Conservation (phyloP, 495 filamentous ascomycete genomes). For the Extremus antarcticus region DNA sequence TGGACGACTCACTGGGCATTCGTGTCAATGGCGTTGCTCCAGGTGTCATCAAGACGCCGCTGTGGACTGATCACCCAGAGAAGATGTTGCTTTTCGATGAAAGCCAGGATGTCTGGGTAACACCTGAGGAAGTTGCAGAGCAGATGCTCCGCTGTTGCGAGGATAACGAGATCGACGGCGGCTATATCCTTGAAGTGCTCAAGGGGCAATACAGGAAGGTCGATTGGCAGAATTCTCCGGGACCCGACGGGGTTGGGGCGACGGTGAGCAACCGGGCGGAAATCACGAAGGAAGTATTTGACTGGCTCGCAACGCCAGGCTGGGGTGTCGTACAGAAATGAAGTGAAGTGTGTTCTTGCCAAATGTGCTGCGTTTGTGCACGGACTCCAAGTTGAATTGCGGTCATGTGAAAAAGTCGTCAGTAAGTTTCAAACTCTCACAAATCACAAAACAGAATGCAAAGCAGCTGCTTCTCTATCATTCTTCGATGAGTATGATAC, state of each 20-base stretch:
- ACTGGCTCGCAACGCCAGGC: conserved; percentile 32
- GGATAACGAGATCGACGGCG: conserved; percentile 31
- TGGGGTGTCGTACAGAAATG: conserved; percentile 29
- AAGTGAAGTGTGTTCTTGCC: too few relatives aligned
- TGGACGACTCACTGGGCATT: conserved; percentile 45
- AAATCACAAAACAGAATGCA: too few relatives aligned
- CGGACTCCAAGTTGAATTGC: too few relatives aligned
- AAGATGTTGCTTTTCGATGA: conserved; percentile 47
- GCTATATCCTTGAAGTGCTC: conserved; percentile 48
- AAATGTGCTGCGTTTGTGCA: too few relatives aligned
- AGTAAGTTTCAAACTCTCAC: too few relatives aligned
- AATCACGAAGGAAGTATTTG: conserved; percentile 38
- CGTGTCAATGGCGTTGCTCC: conserved; percentile 56
- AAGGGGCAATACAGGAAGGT: conserved; percentile 44
- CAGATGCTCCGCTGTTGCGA: conserved; percentile 52
- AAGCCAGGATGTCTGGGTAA: conserved; percentile 47
- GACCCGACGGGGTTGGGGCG: conserved; percentile 40
- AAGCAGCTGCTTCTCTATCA: too few relatives aligned
- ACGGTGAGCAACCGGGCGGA: conserved; percentile 34
- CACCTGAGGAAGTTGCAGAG: conserved; percentile 52
- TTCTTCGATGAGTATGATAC: too few relatives aligned
- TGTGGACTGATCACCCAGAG: conserved; percentile 60
- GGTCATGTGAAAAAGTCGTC: too few relatives aligned
- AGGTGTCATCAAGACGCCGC: conserved; percentile 52
- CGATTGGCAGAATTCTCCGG: conserved; percentile 45